Evolutionary conservation across 139 green algal species (phyloP).

Genomic region (Nannochloris sp.): DNA sequence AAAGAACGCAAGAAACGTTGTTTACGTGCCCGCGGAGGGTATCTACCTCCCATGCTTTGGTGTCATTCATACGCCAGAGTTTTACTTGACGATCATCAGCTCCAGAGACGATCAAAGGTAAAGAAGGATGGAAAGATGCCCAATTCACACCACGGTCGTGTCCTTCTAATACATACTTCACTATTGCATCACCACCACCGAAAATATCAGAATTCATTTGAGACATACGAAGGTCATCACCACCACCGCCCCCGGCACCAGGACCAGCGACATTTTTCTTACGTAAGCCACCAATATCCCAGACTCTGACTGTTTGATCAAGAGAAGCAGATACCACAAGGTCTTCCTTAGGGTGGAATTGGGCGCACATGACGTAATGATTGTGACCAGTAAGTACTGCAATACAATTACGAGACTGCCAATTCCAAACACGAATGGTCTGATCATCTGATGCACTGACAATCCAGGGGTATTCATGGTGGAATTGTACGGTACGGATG

Average conservation of each 20-base stretch:
- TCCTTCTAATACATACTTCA: slow-evolving; percentile 99
- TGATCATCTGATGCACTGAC: slow-evolving; percentile 94
- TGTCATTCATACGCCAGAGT: slow-evolving; percentile 99
- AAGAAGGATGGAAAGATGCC: slow-evolving; percentile 94
- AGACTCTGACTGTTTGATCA: slow-evolving; percentile 97
- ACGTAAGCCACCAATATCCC: slow-evolving; percentile 93
- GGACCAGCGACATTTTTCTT: slow-evolving; percentile 88
- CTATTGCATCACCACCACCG: slow-evolving; percentile 90
- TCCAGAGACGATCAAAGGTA: slow-evolving; percentile 97
- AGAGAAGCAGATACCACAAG: slow-evolving; percentile 75
- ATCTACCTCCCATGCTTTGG: slow-evolving; percentile 99
- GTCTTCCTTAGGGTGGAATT: slow-evolving; percentile 97
- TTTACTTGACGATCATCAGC: slow-evolving; percentile 99
- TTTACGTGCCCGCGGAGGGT: slow-evolving; percentile 98
- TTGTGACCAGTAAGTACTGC: slow-evolving; percentile 98
- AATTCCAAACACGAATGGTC: slow-evolving; percentile 99
- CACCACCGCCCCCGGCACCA: slow-evolving; percentile 20
- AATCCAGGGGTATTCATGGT: slow-evolving; percentile 96
- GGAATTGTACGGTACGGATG: slow-evolving; percentile 96
- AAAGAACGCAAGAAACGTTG: slow-evolving; percentile 99
- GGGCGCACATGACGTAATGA: slow-evolving; percentile 99
- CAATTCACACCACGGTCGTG: slow-evolving; percentile 99
- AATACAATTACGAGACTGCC: slow-evolving; percentile 93
- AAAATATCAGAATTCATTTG: slow-evolving; percentile 97
- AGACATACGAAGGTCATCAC: slow-evolving; percentile 71